Percentiles rank a stretch among this genome's conserved stretches.
These are phyloP conservation scores for Yamadazyma buinensis DNA, from an alignment of 1,139 yeast species.

Conservation along the genomic window DNA sequence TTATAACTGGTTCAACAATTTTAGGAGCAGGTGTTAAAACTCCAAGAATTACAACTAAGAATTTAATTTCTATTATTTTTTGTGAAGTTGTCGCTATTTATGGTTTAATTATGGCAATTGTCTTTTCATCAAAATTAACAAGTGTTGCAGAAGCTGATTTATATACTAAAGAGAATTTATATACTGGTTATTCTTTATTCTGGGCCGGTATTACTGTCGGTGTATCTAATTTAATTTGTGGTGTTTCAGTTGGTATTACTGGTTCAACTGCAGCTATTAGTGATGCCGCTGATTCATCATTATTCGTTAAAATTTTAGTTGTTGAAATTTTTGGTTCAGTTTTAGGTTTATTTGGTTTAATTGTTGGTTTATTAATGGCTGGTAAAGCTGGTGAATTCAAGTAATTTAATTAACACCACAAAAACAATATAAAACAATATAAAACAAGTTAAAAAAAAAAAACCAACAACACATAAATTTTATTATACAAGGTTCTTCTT, in stretches of 20 bases:
- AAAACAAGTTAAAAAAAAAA: neutral
- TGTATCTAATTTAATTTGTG: constrained; percentile 87
- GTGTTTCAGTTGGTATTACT: constrained; percentile 95
- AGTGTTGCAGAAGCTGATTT: constrained; percentile 59
- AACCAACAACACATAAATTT: no score
- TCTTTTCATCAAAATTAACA: constrained; percentile 86
- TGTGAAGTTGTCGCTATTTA: constrained; percentile 99
- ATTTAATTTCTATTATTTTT: constrained; percentile 92
- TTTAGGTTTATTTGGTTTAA: constrained; percentile 88
- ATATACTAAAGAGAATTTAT: constrained; percentile 78
- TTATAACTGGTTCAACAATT: constrained; percentile 90
- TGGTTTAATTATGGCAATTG: constrained; percentile 97
- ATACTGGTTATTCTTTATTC: constrained; percentile 90
- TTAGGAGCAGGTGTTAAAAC: constrained; percentile 98
- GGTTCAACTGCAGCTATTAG: constrained; percentile 98
- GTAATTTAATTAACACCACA: constrained; percentile 11
- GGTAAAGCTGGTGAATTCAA: constrained; percentile 85
- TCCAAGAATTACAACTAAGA: constrained; percentile 96
- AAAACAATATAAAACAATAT: no score
- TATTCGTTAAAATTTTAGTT: constrained; percentile 93
- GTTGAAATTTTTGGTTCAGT: constrained; percentile 97
- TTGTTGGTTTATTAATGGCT: constrained; percentile 96
- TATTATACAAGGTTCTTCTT: no score
- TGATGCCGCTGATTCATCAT: constrained; percentile 95
- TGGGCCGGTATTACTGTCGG: constrained; percentile 99